Percentiles rank a stretch among this genome's conserved stretches.
Evolutionary conservation across 139 green algal species (phyloP).

Genomic region (Desmodesmus armatus): DNA sequence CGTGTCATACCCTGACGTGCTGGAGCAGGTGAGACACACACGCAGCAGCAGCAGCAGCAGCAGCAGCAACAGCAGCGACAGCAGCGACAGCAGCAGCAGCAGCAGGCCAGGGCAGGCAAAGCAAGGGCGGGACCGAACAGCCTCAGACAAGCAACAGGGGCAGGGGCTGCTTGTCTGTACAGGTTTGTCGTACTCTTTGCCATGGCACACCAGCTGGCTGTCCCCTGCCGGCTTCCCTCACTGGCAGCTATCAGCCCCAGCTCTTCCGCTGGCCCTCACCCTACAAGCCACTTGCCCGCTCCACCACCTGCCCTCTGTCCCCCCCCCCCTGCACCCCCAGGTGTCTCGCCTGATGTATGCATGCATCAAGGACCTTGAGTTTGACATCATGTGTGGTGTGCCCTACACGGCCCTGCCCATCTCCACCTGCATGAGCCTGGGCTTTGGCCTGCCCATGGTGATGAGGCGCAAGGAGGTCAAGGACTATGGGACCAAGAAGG

Average conservation of each 20-base stretch:
- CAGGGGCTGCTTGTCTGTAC: too few species aligned
- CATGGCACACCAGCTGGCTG: too few species aligned
- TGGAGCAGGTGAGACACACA: conserved; percentile 74
- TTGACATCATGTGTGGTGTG: conserved; percentile 98
- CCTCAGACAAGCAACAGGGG: too few species aligned
- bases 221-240: too few species aligned
- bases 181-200: too few species aligned
- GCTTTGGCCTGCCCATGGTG: conserved; percentile 93
- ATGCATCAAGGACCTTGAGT: conserved; percentile 71
- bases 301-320: not conserved
- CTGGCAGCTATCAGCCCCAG: not conserved
- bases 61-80: not conserved
- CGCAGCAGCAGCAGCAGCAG: not conserved
- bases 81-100: not conserved
- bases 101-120: not conserved
- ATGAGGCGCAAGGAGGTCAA: conserved; percentile 94
- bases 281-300: not conserved
- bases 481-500: conserved; percentile 99
- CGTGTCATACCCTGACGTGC: conserved; percentile 97
- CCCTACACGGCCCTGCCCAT: conserved; percentile 99
- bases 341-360: conserved; percentile 94
- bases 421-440: conserved; percentile 94
- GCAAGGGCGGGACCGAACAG: not conserved
- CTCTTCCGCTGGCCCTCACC: not conserved
- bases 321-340: conserved; percentile 50